Conservation (phyloP, 257 asterid genomes). For the Solanum chilense region DNA sequence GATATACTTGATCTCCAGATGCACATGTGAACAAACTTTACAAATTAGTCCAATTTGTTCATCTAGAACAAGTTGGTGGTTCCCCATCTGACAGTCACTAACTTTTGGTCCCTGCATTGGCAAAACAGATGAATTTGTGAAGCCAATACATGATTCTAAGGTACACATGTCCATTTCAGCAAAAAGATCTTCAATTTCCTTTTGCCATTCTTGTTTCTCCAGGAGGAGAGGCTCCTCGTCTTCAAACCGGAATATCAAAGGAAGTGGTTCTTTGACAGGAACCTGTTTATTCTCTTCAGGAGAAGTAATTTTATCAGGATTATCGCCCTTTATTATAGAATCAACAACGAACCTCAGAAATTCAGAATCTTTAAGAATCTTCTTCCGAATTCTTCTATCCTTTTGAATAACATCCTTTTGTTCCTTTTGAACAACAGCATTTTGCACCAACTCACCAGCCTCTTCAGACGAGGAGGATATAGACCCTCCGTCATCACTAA, state of each 20-base stretch:
- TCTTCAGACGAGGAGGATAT: background rate
- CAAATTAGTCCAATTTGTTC: slow-evolving; percentile 61
- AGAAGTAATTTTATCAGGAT: slow-evolving; percentile 3
- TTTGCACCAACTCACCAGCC: background rate
- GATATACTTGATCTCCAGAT: slow-evolving; percentile 40
- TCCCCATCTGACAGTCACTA: slow-evolving; percentile 32
- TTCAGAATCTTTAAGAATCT: background rate
- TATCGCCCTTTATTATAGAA: slow-evolving; percentile 15
- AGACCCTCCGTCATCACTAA: background rate
- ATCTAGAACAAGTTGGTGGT: slow-evolving; percentile 33
- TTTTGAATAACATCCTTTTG: background rate
- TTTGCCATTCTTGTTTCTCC: slow-evolving; percentile 38
- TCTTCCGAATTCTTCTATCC: background rate
- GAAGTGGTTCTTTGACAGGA: slow-evolving; percentile 9
- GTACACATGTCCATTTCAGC: slow-evolving; percentile 33
- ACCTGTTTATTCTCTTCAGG: background rate
- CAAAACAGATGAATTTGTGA: background rate
- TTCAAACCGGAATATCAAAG: slow-evolving; percentile 46
- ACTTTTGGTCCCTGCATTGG: background rate
- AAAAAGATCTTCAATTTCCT: slow-evolving; percentile 39
- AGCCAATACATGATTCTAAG: slow-evolving; percentile 12
- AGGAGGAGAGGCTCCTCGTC: slow-evolving; percentile 22
- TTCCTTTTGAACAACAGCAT: background rate
- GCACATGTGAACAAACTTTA: slow-evolving; percentile 28
- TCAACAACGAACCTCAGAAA: slow-evolving; percentile 13